phyloP scores from a whole-genome alignment of 129 eudicot genomes.

The Chrysanthemum makinoi region DNA sequence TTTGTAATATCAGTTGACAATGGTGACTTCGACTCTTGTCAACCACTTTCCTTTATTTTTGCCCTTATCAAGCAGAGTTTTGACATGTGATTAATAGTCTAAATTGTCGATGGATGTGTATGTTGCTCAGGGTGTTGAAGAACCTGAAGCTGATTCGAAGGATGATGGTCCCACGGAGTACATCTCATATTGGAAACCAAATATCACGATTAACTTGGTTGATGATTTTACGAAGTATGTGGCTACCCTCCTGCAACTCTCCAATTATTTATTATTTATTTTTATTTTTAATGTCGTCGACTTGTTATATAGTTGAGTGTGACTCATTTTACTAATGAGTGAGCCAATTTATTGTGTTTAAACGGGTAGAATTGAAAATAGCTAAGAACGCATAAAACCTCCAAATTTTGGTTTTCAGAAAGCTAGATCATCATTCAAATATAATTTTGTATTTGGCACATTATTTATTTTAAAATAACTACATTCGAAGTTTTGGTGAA shows the following conservation, averaged over 20 bases:
- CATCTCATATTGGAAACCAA: slow-evolving; percentile 95
- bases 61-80: not conserved
- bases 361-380: not conserved
- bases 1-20: not conserved
- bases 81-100: not conserved
- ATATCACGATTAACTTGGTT: slow-evolving; percentile 85
- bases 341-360: not conserved
- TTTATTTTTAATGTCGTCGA: not conserved
- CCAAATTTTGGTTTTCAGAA: not conserved
- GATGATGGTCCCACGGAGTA: slow-evolving; percentile 75
- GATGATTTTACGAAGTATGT: slow-evolving; percentile 88
- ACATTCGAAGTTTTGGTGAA: too few relatives aligned
- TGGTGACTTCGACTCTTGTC: not conserved
- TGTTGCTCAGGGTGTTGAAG: slow-evolving; percentile 57
- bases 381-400: not conserved
- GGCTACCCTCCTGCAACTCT: not conserved
- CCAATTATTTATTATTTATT: too few relatives aligned
- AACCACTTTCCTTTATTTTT: not conserved
- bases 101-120: slow-evolving; percentile 13
- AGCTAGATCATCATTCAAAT: too few relatives aligned
- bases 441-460: too few relatives aligned
- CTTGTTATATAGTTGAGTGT: not conserved
- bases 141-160: slow-evolving; percentile 50
- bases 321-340: not conserved
- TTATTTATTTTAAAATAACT: too few relatives aligned